phyloP scores from a whole-genome alignment of 2,329 filamentous ascomycete genomes.

The Ophiosphaerella narmari region DNA sequence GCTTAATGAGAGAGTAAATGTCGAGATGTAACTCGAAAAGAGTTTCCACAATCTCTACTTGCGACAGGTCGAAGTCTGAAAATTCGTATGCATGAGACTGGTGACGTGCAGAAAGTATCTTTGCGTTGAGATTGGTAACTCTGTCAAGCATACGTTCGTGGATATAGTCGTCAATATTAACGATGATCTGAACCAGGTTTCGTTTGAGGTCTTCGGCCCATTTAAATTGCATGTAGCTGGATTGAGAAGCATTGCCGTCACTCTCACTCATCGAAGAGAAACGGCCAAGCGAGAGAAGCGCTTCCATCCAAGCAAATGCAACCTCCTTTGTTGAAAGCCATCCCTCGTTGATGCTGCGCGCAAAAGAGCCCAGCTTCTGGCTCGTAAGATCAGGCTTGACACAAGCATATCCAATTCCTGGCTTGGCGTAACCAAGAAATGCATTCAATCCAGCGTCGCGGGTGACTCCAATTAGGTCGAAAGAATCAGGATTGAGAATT shows the following conservation, averaged over 20 bases:
- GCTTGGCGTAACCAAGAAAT: slow-evolving; percentile 62
- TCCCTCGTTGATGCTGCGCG: slow-evolving; percentile 51
- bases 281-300: slow-evolving; percentile 52
- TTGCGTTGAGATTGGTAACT: slow-evolving; percentile 32
- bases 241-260: slow-evolving; percentile 30
- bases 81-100: slow-evolving; percentile 22
- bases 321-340: slow-evolving; percentile 58
- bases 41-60: slow-evolving; percentile 61
- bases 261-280: slow-evolving; percentile 16
- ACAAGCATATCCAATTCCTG: slow-evolving; percentile 47
- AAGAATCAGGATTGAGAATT: slow-evolving; percentile 54
- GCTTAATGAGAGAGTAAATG: slow-evolving; percentile 66
- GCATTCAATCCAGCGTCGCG: slow-evolving; percentile 58
- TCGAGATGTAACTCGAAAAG: slow-evolving; percentile 72
- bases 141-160: slow-evolving; percentile 49
- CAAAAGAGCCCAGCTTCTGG: slow-evolving; percentile 49
- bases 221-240: slow-evolving; percentile 57
- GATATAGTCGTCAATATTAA: slow-evolving; percentile 60
- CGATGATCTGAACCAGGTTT: slow-evolving; percentile 57
- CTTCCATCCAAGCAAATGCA: slow-evolving; percentile 59
- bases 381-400: slow-evolving; percentile 46
- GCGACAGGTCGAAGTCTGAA: slow-evolving; percentile 38
- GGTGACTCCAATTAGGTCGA: slow-evolving; percentile 55
- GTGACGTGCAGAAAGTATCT: slow-evolving; percentile 28
- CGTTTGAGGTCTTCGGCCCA: slow-evolving; percentile 63